Percentiles rank a stretch among this genome's conserved stretches.
These are phyloP conservation scores for Neurospora sp. DNA, from an alignment of 495 filamentous ascomycete species.

Conservation along the genomic window DNA sequence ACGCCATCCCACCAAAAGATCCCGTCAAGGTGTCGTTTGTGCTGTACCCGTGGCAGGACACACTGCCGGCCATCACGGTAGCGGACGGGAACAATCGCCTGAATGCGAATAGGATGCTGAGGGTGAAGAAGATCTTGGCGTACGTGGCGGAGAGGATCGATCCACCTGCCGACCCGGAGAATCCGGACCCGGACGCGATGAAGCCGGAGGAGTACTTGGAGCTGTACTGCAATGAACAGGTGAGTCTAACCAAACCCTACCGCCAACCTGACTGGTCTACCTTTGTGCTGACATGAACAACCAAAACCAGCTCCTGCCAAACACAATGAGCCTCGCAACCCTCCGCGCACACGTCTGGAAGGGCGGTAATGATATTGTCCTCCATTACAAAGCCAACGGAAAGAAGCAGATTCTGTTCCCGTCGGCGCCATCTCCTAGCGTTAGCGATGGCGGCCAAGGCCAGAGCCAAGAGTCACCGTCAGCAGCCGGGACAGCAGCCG, in stretches of 20 bases:
- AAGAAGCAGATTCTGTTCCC: conserved; percentile 46
- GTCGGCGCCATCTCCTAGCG: conserved; percentile 11
- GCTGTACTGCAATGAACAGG: conserved; percentile 85
- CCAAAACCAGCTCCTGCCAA: conserved; percentile 33
- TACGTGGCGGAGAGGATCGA: conserved; percentile 92
- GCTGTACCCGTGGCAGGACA: conserved; percentile 71
- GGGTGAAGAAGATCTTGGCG: conserved; percentile 85
- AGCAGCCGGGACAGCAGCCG: conserved; percentile 1
- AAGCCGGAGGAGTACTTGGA: conserved; percentile 90
- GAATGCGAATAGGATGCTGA: conserved; percentile 94
- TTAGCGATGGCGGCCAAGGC: conserved; percentile 13
- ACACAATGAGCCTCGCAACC: conserved; percentile 82
- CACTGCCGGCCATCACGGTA: conserved; percentile 57
- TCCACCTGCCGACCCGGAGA: conserved; percentile 34
- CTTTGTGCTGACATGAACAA: conserved; percentile 8
- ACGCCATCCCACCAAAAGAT: conserved; percentile 80
- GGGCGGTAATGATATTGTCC: conserved; percentile 74
- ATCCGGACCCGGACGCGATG: conserved; percentile 48
- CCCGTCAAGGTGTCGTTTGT: conserved; percentile 88
- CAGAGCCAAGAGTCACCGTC: not conserved
- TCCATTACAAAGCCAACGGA: conserved; percentile 87
- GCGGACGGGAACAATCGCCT: conserved; percentile 70
- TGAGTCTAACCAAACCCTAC: conserved; percentile 29
- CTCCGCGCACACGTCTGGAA: conserved; percentile 88
- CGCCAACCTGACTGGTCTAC: not conserved